These are phyloP conservation scores for Asclepias syriaca DNA, from an alignment of 257 asterid genomes.

Conservation along the genomic window DNA sequence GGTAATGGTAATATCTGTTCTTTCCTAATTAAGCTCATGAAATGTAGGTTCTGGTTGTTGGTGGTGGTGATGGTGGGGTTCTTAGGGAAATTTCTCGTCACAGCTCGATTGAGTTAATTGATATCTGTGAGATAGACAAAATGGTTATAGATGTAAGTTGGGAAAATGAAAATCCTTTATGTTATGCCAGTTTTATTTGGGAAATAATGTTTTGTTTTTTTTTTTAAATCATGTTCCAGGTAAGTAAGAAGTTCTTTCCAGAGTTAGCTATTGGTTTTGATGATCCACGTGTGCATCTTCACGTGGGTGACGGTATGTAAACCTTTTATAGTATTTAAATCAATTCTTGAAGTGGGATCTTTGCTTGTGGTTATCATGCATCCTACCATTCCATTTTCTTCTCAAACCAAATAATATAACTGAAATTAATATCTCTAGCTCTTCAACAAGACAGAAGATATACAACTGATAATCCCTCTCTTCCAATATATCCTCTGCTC, in stretches of 20 bases:
- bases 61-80: conserved; percentile 99
- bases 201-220: conserved; percentile 1
- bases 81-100: conserved; percentile 92
- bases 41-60: conserved; percentile 90
- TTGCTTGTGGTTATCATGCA: neutral
- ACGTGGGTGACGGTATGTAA: conserved; percentile 86
- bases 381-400: neutral
- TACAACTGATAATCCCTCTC: neutral
- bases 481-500: neutral
- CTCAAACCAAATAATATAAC: neutral
- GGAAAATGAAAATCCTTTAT: neutral
- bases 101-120: conserved; percentile 78
- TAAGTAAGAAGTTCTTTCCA: conserved; percentile 86
- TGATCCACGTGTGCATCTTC: conserved; percentile 93
- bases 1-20: neutral
- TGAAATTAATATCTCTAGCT: neutral
- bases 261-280: conserved; percentile 89
- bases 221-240: conserved; percentile 39
- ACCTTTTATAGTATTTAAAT: neutral
- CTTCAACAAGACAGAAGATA: neutral
- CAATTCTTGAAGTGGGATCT: neutral
- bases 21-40: conserved; percentile 11
- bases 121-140: conserved; percentile 93
- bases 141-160: conserved; percentile 91
- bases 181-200: conserved; percentile 6